These are phyloP conservation scores for Sphaerulina musiva DNA, from an alignment of 2,329 filamentous ascomycete species.

Conservation along the genomic window DNA sequence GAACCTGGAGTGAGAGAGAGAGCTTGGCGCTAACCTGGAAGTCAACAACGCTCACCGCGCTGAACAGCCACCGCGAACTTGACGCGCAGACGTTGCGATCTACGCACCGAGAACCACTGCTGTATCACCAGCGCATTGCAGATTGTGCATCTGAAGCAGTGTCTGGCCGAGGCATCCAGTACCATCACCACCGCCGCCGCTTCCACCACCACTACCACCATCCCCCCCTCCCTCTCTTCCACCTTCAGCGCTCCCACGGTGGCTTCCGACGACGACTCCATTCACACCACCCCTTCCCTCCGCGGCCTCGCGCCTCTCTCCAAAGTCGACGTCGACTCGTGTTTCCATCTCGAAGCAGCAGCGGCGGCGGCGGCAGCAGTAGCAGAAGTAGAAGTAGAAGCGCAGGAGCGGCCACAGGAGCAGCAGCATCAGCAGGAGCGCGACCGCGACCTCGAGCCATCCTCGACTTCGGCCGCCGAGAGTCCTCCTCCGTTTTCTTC, in stretches of 20 bases:
- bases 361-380: not conserved
- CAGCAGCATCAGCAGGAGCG: not conserved
- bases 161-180: not conserved
- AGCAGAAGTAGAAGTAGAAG: slow-evolving; percentile 9
- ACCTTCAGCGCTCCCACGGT: slow-evolving; percentile 21
- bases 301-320: slow-evolving; percentile 22
- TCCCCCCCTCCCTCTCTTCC: too few species aligned
- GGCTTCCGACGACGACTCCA: slow-evolving; percentile 32
- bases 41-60: not conserved
- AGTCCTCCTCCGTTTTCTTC: slow-evolving; percentile 60
- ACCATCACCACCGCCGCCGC: not conserved
- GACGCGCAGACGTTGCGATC: not conserved
- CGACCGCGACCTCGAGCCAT: slow-evolving; percentile 20
- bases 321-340: slow-evolving; percentile 30
- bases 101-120: not conserved
- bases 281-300: slow-evolving; percentile 32
- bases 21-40: not conserved
- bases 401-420: slow-evolving; percentile 1
- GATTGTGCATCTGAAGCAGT: not conserved
- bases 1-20: too few species aligned
- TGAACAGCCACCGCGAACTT: not conserved
- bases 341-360: slow-evolving; percentile 25
- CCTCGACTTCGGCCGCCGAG: slow-evolving; percentile 36
- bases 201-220: slow-evolving; percentile 15
- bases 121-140: not conserved